A percentile compares a stretch with the other conserved stretches of the same genome.
These are phyloP conservation scores for Exutisphaerella laricina DNA, from an alignment of 2,329 filamentous ascomycete species.

Conservation along the genomic window DNA sequence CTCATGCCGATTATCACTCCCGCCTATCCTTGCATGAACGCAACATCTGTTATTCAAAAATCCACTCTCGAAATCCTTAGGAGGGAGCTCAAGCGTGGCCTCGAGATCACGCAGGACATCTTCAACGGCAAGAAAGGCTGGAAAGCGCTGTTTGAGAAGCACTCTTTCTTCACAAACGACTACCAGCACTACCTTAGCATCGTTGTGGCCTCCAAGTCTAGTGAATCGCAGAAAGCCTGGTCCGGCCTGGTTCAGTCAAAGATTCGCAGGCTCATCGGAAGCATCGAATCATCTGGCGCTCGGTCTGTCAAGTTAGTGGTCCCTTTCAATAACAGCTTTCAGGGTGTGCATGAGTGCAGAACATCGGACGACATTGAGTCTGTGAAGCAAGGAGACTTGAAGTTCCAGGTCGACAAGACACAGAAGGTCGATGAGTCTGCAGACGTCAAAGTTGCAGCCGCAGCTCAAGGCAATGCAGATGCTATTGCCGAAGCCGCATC, in stretches of 20 bases:
- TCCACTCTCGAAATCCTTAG: slow-evolving; percentile 83
- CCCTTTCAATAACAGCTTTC: slow-evolving; percentile 88
- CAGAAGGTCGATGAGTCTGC: slow-evolving; percentile 50
- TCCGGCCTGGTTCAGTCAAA: slow-evolving; percentile 92
- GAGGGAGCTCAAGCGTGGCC: slow-evolving; percentile 71
- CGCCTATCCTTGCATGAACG: slow-evolving; percentile 95
- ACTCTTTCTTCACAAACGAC: slow-evolving; percentile 86
- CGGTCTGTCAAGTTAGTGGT: slow-evolving; percentile 69
- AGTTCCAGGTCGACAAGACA: slow-evolving; percentile 56
- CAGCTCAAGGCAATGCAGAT: slow-evolving; percentile 39
- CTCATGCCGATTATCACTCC: slow-evolving; percentile 98
- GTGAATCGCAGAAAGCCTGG: slow-evolving; percentile 81
- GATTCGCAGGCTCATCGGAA: slow-evolving; percentile 75
- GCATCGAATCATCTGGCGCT: slow-evolving; percentile 71
- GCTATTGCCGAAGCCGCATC: slow-evolving; percentile 35
- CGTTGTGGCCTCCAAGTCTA: slow-evolving; percentile 72
- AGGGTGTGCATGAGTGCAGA: slow-evolving; percentile 68
- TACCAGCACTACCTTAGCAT: slow-evolving; percentile 96
- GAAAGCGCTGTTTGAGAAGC: slow-evolving; percentile 83
- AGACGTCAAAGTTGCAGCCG: slow-evolving; percentile 46
- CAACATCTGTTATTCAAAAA: slow-evolving; percentile 85
- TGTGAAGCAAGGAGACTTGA: slow-evolving; percentile 56
- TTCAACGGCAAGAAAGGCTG: slow-evolving; percentile 70
- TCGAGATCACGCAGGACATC: slow-evolving; percentile 72
- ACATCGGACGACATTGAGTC: slow-evolving; percentile 57